These are phyloP conservation scores for Lecanicillium sp. DNA, from an alignment of 2,329 filamentous ascomycete species.

Conservation along the genomic window DNA sequence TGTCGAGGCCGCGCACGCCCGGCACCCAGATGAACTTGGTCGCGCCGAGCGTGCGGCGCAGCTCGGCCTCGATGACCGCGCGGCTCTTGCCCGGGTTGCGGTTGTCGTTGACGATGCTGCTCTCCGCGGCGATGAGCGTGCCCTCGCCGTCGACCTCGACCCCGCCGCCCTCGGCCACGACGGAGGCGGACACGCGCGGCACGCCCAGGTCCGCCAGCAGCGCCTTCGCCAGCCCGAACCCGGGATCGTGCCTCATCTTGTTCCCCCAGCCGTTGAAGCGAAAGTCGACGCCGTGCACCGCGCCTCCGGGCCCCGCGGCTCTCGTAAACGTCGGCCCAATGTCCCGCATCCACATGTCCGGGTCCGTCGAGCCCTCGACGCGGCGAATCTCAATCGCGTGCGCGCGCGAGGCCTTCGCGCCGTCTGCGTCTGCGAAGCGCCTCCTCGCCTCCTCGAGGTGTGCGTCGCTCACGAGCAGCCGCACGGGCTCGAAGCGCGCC, in stretches of 20 bases:
- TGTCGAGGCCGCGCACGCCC: slow-evolving; percentile 2
- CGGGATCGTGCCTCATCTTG: not conserved
- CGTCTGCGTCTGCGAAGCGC: not conserved
- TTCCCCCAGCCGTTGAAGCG: slow-evolving; percentile 13
- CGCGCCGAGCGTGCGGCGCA: slow-evolving; percentile 10
- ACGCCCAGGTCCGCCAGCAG: not conserved
- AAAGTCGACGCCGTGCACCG: slow-evolving; percentile 6
- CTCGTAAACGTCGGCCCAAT: slow-evolving; percentile 10
- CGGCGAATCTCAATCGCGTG: not conserved
- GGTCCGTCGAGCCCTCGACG: not conserved
- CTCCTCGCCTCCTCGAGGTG: not conserved
- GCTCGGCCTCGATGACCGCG: slow-evolving; percentile 10
- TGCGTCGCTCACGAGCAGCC: not conserved
- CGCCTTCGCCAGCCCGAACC: not conserved
- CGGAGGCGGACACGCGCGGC: not conserved
- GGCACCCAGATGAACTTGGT: slow-evolving; percentile 14
- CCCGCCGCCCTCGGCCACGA: slow-evolving; percentile 13
- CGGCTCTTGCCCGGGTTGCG: slow-evolving; percentile 8
- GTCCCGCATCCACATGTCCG: slow-evolving; percentile 14
- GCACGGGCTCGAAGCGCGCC: slow-evolving; percentile 1
- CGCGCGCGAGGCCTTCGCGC: not conserved
- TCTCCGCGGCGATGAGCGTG: slow-evolving; percentile 13
- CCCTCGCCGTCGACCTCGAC: slow-evolving; percentile 14
- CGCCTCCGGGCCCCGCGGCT: not conserved
- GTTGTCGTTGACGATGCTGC: slow-evolving; percentile 14